phyloP scores from a whole-genome alignment of 1,139 yeast species.

The Yamadazyma buinensis region DNA sequence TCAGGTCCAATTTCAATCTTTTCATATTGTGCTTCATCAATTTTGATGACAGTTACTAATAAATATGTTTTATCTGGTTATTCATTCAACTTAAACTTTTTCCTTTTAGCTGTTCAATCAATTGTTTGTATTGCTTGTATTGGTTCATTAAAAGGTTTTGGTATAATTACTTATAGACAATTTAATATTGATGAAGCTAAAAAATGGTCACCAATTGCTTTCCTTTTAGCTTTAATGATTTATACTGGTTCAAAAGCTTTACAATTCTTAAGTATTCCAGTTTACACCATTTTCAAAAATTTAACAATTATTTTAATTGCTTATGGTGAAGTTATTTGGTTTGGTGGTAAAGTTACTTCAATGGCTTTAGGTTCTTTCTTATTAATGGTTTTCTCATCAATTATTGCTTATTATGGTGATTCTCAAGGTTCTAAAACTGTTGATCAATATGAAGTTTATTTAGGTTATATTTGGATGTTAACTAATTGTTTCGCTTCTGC shows the following conservation, averaged over 20 bases:
- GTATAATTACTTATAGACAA: constrained; percentile 80
- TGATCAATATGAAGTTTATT: constrained; percentile 49
- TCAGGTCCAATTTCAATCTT: constrained; percentile 83
- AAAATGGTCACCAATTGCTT: constrained; percentile 92
- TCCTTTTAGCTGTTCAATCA: constrained; percentile 78
- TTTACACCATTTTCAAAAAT: constrained; percentile 96
- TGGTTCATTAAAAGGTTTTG: constrained; percentile 63
- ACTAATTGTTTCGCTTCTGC: constrained; percentile 92
- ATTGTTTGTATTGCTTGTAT: constrained; percentile 77
- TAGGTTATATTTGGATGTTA: constrained; percentile 97
- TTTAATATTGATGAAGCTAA: constrained; percentile 85
- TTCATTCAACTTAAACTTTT: constrained; percentile 81
- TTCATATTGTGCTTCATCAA: constrained; percentile 88
- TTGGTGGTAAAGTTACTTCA: constrained; percentile 87
- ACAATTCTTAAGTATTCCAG: constrained; percentile 87
- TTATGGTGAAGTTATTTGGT: constrained; percentile 97
- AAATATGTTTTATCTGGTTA: constrained; percentile 85
- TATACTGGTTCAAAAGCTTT: constrained; percentile 95
- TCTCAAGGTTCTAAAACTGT: constrained; percentile 35
- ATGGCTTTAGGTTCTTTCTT: constrained; percentile 87
- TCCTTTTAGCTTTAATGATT: constrained; percentile 86
- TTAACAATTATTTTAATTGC: constrained; percentile 95
- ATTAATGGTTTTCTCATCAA: constrained; percentile 89
- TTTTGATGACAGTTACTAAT: constrained; percentile 97
- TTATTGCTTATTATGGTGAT: constrained; percentile 94